Base-by-base conservation (phyloP, 352 stramenopile genomes). In the Thraustochytrium striatum region DNA sequence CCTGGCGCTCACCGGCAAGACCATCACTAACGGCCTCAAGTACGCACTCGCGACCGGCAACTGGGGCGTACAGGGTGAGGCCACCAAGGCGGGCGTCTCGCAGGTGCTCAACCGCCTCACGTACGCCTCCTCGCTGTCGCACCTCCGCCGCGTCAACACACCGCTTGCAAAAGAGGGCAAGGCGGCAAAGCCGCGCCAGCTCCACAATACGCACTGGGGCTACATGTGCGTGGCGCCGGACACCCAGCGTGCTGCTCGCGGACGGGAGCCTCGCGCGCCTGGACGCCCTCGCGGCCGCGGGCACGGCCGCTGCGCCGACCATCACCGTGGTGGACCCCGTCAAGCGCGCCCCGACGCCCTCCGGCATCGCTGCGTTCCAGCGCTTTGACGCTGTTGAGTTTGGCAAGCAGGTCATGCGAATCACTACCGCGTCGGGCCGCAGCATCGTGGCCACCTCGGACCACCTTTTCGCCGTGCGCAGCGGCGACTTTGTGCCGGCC, bases 141-240 rank as follows among this genome's bases (percentile, higher is more conserved):
- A 99, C 84, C 91, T 99, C 83, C 91, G 96, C 88, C 94, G 97
- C 69, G 89, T 98, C 79, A 99, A 99, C 87, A 99, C 96, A 39
- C 96, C 96, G 9, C 88, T 99, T n/a, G 96, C 94, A 2, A 90
- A 95, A 80, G 97, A 98, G 85, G 96, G 96, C 82, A 99, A 99
- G 84, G 94, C 98, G 80, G 95, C 96, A 19, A 98, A 99, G 85
- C 97, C 97, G 68, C 94, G 97, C 83, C 95, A 99, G 87, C 87
- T 99, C 35, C 97, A 99, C 88, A 99, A 98, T 85, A 99, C 96
- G 69, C 97, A 99, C 86, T 99, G 96, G 96, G 97, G 97, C 52
- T 99, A 99, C 94, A 97, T 99, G 44, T 99, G 97, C 89, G 90
- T 89, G 0, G 93, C 92, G 44, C 11, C 21, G 44, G 44, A 53